Percentiles rank a stretch among this genome's conserved stretches.
These are phyloP conservation scores for Chrysosphaeria jannelii DNA, from an alignment of 2,329 filamentous ascomycete species.

Conservation along the genomic window DNA sequence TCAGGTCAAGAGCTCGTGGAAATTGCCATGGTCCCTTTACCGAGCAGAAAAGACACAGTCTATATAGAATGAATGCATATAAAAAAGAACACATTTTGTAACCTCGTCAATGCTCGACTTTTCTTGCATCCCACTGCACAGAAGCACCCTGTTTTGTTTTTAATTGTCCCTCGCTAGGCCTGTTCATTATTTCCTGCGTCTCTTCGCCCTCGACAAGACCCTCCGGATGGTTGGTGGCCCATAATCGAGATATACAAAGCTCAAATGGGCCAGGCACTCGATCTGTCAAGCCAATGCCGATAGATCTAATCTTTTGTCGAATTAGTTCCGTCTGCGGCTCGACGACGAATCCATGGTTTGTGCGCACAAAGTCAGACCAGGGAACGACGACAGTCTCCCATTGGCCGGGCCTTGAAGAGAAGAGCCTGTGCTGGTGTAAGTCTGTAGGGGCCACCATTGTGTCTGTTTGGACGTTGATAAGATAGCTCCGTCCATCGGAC, in stretches of 20 bases:
- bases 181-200: conserved; percentile 2
- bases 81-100: no score
- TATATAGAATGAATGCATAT: no score
- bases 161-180: no score
- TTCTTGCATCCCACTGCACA: no score
- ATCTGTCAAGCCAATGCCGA: conserved; percentile 76
- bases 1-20: conserved; percentile 44
- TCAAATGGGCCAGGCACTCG: conserved; percentile 70
- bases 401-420: conserved; percentile 43
- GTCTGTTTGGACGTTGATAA: conserved; percentile 87
- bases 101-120: no score
- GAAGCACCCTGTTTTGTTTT: no score
- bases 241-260: conserved; percentile 57
- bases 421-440: conserved; percentile 77
- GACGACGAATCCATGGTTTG: conserved; percentile 71
- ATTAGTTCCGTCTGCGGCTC: conserved; percentile 82
- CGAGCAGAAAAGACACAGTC: conserved; percentile 17
- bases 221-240: conserved; percentile 58
- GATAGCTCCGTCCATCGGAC: conserved; percentile 73
- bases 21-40: conserved; percentile 49
- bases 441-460: conserved; percentile 67
- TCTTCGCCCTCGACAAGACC: conserved; percentile 9
- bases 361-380: conserved; percentile 81
- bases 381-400: conserved; percentile 92
- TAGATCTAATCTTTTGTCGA: conserved; percentile 52